Evolutionary conservation across 129 eudicot genomes (phyloP).

Genomic region (Saposhnikovia divaricata): DNA sequence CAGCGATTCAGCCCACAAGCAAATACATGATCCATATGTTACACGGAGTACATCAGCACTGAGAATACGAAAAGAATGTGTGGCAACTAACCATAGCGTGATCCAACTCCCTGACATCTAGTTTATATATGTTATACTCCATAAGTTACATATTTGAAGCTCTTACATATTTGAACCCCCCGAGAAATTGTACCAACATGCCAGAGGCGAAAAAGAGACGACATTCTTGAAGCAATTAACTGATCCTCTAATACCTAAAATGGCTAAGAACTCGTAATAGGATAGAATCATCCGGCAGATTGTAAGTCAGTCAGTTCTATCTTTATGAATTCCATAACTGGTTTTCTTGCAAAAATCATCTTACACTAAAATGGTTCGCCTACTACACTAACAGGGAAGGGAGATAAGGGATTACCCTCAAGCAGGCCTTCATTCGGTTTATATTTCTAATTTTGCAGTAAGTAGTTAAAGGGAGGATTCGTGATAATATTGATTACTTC

Average conservation of each 20-base stretch:
- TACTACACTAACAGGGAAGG: neutral
- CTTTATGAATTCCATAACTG: neutral
- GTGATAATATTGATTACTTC: neutral
- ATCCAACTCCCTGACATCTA: slow-evolving; percentile 75
- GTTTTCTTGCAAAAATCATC: neutral
- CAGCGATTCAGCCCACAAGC: neutral
- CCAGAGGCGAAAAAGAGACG: neutral
- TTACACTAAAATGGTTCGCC: neutral
- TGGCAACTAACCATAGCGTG: slow-evolving; percentile 43
- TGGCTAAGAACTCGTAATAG: neutral
- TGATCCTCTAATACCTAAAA: neutral
- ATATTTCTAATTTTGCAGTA: neutral
- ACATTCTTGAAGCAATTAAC: neutral
- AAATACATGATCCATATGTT: neutral
- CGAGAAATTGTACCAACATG: too few species aligned
- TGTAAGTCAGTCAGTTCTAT: neutral
- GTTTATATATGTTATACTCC: too few species aligned
- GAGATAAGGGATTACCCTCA: neutral
- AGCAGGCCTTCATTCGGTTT: neutral
- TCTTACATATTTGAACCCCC: neutral
- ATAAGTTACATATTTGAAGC: too few species aligned
- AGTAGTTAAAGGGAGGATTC: neutral
- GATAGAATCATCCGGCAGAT: neutral
- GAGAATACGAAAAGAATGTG: neutral
- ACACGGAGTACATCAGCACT: neutral